phyloP scores from a whole-genome alignment of 257 asterid genomes.

The Verbena officinalis region DNA sequence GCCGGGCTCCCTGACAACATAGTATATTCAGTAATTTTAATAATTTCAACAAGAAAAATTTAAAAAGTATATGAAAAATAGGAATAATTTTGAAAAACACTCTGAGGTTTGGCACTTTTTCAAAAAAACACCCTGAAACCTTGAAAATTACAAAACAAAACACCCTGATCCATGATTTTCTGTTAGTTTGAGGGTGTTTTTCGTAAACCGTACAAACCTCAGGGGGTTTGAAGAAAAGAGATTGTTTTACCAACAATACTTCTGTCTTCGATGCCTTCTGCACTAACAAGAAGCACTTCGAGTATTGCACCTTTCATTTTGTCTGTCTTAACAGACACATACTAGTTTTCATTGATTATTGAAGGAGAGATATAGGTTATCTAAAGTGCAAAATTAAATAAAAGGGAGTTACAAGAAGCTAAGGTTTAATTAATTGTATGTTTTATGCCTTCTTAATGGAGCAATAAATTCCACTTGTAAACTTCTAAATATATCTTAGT shows the following conservation, averaged over 20 bases:
- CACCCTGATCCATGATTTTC: no score
- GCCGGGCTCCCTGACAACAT: constrained; percentile 51
- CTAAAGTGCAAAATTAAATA: constrained; percentile 19
- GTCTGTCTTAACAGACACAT: neutral
- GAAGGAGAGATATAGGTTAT: constrained; percentile 19
- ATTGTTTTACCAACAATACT: constrained; percentile 47
- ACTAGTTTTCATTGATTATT: constrained; percentile 15
- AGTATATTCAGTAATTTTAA: constrained; percentile 3
- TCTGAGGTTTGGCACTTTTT: no score
- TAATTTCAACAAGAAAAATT: neutral
- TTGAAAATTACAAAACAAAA: no score
- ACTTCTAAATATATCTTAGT: constrained; percentile 5
- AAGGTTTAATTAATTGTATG: constrained; percentile 21
- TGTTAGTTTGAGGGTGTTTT: no score
- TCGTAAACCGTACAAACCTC: no score
- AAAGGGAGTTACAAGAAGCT: constrained; percentile 36
- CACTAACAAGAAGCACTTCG: constrained; percentile 80
- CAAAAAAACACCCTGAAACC: no score
- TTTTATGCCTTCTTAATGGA: constrained; percentile 5
- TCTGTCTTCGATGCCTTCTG: constrained; percentile 52
- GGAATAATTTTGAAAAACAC: no score
- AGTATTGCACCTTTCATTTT: constrained; percentile 71
- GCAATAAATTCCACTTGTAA: constrained; percentile 20
- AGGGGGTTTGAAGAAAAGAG: neutral
- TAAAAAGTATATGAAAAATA: no score